Evolutionary conservation across 768 basidiomycete species (phyloP), one percentile per base, ranked within the genome.

Genomic region (Boletellus sp.): DNA sequence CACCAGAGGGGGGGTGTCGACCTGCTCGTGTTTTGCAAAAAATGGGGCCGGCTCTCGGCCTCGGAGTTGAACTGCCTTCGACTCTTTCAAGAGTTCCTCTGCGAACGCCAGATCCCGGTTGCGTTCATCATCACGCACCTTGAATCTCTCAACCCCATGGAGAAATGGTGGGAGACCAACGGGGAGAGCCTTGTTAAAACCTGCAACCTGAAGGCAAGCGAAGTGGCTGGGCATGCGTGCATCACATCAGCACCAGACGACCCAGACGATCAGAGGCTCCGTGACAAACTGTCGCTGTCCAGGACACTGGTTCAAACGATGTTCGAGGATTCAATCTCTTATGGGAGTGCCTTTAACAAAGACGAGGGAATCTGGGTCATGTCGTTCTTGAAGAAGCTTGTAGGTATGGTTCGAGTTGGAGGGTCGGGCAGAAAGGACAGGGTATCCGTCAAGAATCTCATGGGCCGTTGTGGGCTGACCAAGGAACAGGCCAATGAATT

Each of bases 91-190:
- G 61, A 76, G 28, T 61, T 72, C 36, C 66, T 77, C 24, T 76
- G 75, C 54, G 62, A 60, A 20, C 45, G 57, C 17, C 51, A 64
- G 38, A 70, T 75, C 8, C 73, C 75, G 3, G 62, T 70, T n/a
- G 63, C 71, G 1, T 49, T 77, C 13, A 62, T 70, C 6, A 58
- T 76, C 32, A 75, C 73, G 3, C 67, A 72, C 24, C 65, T 76
- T 10, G 74, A 74, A 47, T n/a, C 38, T 32, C 15, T 45, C 16
- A 37, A 32, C 8, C 45, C 38, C 5, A 70, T 69, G 69, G 67
- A 70, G 32, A 34, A 47, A 9, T 70, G 70, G 69, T 70, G 69
- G 69, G 43, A 40, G 10, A n/a, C 11, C 23, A 58, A 70, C 20
- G 50, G 53, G 6, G 32, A 42, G 13, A 32, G 15, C 5, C 59